Evolutionary conservation across 805 yeast genomes (phyloP), one percentile per base, ranked within the genome.

Genomic region (Spathaspora hagerdaliae): DNA sequence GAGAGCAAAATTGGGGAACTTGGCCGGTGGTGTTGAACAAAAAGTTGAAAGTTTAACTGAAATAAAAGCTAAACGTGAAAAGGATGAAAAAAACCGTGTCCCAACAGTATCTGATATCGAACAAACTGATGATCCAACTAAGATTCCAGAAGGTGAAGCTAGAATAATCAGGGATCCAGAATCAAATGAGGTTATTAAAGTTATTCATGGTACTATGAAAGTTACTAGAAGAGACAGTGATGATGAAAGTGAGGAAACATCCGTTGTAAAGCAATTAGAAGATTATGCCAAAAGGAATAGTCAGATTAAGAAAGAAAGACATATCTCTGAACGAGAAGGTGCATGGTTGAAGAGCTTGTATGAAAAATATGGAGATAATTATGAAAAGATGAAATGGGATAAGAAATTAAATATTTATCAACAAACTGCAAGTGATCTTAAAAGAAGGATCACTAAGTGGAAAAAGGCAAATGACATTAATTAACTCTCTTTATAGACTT

Each of bases 321-420:
- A 63, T 15, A 86, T 80, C 54, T 79, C 88, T 49, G 84, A 76
- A 36, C 71, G 96, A 55, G 98, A 94, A 63, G 67, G 64, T 38
- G 85, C 77, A 31, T 89, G 96, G 96, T 63, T 87, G 36, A 65
- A 62, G 39, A 65, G 64, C 24, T 70, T 94, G 35, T 75, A 82
- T 48, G 79, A 78, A 15, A 89, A 88, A 61, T 82, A 94, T 59
- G 97, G 97, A 13, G 95, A 89, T 53, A 85, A 94, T 62, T 90
- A 82, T 61, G 83, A 77, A 39, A 87, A 83, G 56, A 94, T 94
- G 99, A 85, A 81, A 62, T 86, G 96, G 87, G 99, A 94, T 64
- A 79, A 78, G 65, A 86, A 86, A 63, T 73, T 91, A 51, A 92
- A 92, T 63, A 78, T 83, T 2, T 79, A 76, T 65, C 97, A 91